Evolutionary conservation across 352 stramenopile species (phyloP).

Genomic region (Poterioochromonas sp.): DNA sequence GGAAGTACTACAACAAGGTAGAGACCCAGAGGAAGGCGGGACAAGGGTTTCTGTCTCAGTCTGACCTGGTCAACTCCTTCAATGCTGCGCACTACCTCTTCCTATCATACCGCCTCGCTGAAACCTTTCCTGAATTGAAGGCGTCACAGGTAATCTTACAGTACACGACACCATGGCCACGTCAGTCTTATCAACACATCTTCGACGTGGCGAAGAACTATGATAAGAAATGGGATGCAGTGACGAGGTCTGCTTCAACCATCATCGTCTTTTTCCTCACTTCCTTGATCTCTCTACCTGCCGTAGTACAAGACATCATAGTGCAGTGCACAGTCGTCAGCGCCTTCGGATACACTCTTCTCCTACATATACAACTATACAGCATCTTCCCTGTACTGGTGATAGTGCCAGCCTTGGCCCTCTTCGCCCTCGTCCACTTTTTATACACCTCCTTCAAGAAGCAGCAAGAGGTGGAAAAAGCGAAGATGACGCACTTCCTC

Average conservation of each 20-base stretch:
- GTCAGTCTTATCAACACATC: no score
- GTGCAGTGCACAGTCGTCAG: not conserved
- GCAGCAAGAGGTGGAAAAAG: slow-evolving; percentile 5
- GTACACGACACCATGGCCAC: not conserved
- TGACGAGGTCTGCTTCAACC: not conserved
- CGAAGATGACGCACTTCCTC: slow-evolving; percentile 8
- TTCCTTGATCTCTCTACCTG: not conserved
- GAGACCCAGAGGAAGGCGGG: no score
- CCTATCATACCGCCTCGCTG: not conserved
- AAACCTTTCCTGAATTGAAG: not conserved
- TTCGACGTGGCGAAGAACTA: not conserved
- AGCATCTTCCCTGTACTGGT: slow-evolving; percentile 22
- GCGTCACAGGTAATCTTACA: not conserved
- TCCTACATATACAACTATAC: slow-evolving; percentile 26
- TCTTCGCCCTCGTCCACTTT: slow-evolving; percentile 8
- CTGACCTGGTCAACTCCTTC: no score
- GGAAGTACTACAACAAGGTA: no score
- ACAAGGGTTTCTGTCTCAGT: no score
- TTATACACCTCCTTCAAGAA: slow-evolving; percentile 19
- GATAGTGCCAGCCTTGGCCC: not conserved
- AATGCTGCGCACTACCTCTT: not conserved
- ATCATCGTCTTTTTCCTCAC: slow-evolving; percentile 13
- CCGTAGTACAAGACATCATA: slow-evolving; percentile 25
- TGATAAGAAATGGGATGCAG: not conserved
- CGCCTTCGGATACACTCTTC: slow-evolving; percentile 21